Percentiles rank a stretch among this genome's conserved stretches.
These are phyloP conservation scores for Cudoniella acicularis DNA, from an alignment of 495 filamentous ascomycete genomes.

Conservation along the genomic window DNA sequence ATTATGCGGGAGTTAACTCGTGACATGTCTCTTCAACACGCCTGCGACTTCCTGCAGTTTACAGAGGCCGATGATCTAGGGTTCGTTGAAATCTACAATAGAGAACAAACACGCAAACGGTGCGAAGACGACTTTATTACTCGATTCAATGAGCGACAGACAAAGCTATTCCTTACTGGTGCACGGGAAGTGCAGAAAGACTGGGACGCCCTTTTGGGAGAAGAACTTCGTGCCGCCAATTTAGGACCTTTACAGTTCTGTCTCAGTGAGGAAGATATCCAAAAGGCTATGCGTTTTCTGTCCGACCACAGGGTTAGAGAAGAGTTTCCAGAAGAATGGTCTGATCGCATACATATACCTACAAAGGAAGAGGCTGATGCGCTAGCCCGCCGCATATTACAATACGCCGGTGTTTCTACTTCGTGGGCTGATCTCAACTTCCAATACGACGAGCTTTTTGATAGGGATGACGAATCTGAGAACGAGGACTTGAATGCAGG, in stretches of 20 bases:
- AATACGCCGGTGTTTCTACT: neutral
- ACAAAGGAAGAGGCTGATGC: neutral
- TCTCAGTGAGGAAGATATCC: neutral
- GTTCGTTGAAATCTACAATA: neutral
- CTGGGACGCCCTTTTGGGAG: neutral
- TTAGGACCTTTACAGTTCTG: neutral
- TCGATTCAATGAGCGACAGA: neutral
- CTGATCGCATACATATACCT: neutral
- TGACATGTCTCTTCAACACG: neutral
- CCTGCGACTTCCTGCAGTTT: neutral
- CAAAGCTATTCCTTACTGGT: neutral
- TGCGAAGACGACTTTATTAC: neutral
- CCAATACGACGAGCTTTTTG: neutral
- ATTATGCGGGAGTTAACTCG: constrained; percentile 5
- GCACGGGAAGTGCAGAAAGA: neutral
- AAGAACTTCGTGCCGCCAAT: neutral
- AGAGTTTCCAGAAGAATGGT: neutral
- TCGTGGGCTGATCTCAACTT: neutral
- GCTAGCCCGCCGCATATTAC: neutral
- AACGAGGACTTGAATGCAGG: neutral
- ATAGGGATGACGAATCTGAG: neutral
- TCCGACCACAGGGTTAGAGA: neutral
- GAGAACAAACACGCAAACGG: neutral
- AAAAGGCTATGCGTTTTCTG: constrained; percentile 3
- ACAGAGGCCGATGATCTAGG: neutral